Evolutionary conservation across 495 filamentous ascomycete species (phyloP), one percentile per base, ranked within the genome.

Genomic region (Apiosordaria backusii): DNA sequence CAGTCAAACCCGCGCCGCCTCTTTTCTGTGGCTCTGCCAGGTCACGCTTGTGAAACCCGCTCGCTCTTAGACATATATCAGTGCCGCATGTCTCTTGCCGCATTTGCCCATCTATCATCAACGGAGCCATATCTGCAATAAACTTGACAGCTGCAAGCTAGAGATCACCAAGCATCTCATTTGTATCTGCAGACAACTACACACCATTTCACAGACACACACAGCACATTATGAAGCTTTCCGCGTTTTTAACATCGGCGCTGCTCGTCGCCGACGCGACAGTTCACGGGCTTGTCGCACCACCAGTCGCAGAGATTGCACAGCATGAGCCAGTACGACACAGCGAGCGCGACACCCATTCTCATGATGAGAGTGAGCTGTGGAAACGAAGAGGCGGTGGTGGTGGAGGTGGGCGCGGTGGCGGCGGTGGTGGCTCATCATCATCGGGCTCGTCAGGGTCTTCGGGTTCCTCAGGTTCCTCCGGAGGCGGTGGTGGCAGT

Each of bases 331-430:
- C 68, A 40, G 27, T 63, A 19, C 66, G 72, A 62, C 60, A 71
- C 25, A 35, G 54, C 10, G 70, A 78, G 57, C 68, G 68, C 4
- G 67, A 71, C 67, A 57, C 59, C 5, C 67, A 65, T 64, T 70
- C 35, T 45, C 35, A 45, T 45, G 35, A 45, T 13, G 35, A 13
- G 3, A 45, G 78, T 45, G 79, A 85, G 1, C 71, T 87, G 67
- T 84, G 80, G 79, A 88, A 86, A 78, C 79, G 85, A 40, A 83
- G 83, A 67, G 85, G 83, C 40, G 83, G 83, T 57, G 84, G 84
- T 15, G 81, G 83, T 23, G 75, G 80, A 22, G 81, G 82, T 23
- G 81, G 83, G 65, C 76, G 82, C 66, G 82, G 83, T 18, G 72
- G 77, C 6, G 67, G 73, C n/a, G 69, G 73, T 7, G 65, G 77